Base-by-base conservation (phyloP, 176 grass and related monocot genomes). In the Eleusine indica region DNA sequence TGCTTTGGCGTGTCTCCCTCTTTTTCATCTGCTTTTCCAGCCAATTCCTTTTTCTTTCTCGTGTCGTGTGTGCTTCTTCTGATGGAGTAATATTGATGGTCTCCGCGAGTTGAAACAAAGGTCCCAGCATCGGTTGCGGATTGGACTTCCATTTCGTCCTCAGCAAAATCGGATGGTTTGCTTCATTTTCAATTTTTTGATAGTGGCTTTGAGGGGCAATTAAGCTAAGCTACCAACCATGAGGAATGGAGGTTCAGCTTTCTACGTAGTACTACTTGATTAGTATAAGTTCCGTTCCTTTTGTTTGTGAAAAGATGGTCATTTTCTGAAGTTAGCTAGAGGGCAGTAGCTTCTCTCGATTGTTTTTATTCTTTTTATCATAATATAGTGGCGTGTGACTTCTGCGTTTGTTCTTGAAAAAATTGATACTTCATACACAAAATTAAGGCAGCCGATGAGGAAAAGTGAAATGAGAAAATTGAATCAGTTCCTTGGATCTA, bases 211-310 rank as follows among this genome's bases (percentile, higher is more conserved):
- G 39, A 85, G 38, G 49, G 0, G 47, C 65, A 48, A 70, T 85
- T 61, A 79, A 82, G 79, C 49, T 81, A 71, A 43, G 65, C 58
- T 40, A 57, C 82, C 82, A 56, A 53, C 72, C 56, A 13, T 51
- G 19, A 72, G 19, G 30, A 65, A 41, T 6, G 40, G 66, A 62
- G 53, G 66, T 80, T 80, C 65, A 69, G 32, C 49, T 80, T 41
- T 69, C 78, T 25, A 69, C 19, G 35, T 80, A 39, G 5, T 66
- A 22, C 21, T 10, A 56, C 49, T 16, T 52, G 49, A 52, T 57
- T 21, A 21, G 1, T 57, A 47, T 47, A 47, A 47, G 8, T 47
- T 47, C 8, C 9, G 11, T 47, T 47, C 44, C 7, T 12, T 47
- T 47, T 12, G 7, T 2, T 47, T 47, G 18, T 18, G 15, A 57